phyloP scores from a whole-genome alignment of 2,329 filamentous ascomycete genomes.

The Colletotrichum noveboracense region DNA sequence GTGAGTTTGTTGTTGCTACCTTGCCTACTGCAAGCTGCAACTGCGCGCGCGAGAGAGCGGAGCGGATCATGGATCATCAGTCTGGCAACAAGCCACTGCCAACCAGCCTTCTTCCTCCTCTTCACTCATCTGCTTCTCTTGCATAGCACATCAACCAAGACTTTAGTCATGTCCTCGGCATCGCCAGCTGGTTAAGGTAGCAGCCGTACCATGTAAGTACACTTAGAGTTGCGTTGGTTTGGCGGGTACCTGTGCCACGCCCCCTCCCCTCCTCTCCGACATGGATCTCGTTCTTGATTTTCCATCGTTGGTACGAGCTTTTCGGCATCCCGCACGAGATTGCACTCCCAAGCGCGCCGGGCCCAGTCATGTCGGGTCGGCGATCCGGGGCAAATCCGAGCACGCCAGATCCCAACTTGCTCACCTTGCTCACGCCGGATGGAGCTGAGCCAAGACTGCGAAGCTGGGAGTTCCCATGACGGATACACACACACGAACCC shows the following conservation, averaged over 20 bases:
- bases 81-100: not conserved
- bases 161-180: not conserved
- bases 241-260: slow-evolving; percentile 1
- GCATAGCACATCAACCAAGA: not conserved
- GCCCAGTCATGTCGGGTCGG: not conserved
- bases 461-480: not conserved
- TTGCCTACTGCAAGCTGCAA: not conserved
- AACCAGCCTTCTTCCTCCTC: not conserved
- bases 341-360: not conserved
- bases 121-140: not conserved
- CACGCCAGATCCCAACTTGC: not conserved
- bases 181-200: not conserved
- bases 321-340: not conserved
- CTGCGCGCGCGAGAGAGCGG: not conserved
- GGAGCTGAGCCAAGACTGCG: not conserved
- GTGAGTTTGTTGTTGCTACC: not conserved
- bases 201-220: not conserved
- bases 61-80: not conserved
- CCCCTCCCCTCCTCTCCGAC: not conserved
- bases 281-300: not conserved
- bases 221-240: slow-evolving; percentile 16
- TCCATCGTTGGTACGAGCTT: slow-evolving; percentile 2
- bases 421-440: not conserved
- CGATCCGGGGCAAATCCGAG: slow-evolving; percentile 18
- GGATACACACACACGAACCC: not conserved